Evolutionary conservation across 306 rosid genomes (phyloP).

Genomic region (Cicer bijugum): DNA sequence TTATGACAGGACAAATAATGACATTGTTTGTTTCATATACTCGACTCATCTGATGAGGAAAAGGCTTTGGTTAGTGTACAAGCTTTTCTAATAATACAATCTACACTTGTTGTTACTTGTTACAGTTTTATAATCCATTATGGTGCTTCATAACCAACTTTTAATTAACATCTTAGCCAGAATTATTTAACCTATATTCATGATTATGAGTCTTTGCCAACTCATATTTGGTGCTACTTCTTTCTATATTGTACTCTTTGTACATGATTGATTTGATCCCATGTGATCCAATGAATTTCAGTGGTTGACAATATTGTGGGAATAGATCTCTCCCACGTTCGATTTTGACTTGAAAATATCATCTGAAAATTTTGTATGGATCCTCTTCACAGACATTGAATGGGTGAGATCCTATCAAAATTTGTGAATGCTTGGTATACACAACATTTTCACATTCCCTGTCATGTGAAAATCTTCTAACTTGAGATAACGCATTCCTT

Average conservation of each 20-base stretch:
- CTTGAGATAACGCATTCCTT: background rate
- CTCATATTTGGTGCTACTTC: constrained; percentile 3
- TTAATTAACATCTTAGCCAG: constrained; percentile 24
- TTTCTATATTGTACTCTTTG: constrained; percentile 15
- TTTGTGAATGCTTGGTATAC: background rate
- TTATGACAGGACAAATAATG: background rate
- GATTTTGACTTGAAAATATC: background rate
- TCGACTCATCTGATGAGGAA: background rate
- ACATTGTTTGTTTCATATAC: background rate
- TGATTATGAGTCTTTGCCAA: constrained; percentile 27
- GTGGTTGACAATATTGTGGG: constrained; percentile 28
- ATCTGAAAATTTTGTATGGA: background rate
- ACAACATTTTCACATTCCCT: background rate
- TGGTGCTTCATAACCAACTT: constrained; percentile 22
- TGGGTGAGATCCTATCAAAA: background rate
- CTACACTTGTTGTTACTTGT: constrained; percentile 19
- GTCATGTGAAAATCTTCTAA: constrained; percentile 15
- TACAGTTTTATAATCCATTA: constrained; percentile 16
- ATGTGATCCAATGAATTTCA: constrained; percentile 24
- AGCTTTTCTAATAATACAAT: constrained; percentile 31
- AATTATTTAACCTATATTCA: constrained; percentile 29
- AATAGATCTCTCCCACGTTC: background rate
- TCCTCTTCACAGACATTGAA: constrained; percentile 20
- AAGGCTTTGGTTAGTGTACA: background rate
- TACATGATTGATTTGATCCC: constrained; percentile 18